Evolutionary conservation across 208 protist species (phyloP).

Genomic region (Acanthamoeba sp.): DNA sequence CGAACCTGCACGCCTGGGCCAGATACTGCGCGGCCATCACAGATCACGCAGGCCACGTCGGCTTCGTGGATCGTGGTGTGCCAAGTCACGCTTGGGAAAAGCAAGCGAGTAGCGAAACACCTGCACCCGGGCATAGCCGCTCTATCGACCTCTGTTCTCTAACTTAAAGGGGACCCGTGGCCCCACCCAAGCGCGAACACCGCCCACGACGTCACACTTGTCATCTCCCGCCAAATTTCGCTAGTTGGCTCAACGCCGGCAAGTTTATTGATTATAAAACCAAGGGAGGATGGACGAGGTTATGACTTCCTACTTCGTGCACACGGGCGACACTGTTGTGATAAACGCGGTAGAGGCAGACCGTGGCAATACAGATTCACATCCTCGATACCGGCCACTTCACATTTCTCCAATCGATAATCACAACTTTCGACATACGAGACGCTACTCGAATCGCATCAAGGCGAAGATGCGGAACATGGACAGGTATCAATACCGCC

Average conservation of each 20-base stretch:
- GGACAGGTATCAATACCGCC: not conserved
- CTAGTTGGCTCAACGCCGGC: not conserved
- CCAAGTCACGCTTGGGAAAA: too few species aligned
- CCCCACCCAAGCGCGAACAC: too few species aligned
- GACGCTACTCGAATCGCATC: not conserved
- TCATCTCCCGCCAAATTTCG: constrained; percentile 18
- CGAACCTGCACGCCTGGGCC: too few species aligned
- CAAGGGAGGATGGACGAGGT: not conserved
- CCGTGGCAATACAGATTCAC: not conserved
- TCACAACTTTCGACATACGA: not conserved
- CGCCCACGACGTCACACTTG: not conserved
- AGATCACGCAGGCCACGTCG: too few species aligned
- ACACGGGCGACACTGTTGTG: not conserved
- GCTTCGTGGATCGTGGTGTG: too few species aligned
- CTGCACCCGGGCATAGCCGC: too few species aligned
- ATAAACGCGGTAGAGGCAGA: not conserved
- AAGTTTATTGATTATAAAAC: not conserved
- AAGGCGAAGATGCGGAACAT: not conserved
- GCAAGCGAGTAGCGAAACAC: too few species aligned
- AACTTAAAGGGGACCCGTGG: too few species aligned
- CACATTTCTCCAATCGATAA: too few species aligned
- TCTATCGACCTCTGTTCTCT: too few species aligned
- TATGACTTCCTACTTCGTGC: constrained; percentile 11
- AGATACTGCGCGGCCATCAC: too few species aligned
- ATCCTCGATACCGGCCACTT: not conserved